These are phyloP conservation scores for Morella rubra DNA, from an alignment of 306 rosid species.

Conservation along the genomic window DNA sequence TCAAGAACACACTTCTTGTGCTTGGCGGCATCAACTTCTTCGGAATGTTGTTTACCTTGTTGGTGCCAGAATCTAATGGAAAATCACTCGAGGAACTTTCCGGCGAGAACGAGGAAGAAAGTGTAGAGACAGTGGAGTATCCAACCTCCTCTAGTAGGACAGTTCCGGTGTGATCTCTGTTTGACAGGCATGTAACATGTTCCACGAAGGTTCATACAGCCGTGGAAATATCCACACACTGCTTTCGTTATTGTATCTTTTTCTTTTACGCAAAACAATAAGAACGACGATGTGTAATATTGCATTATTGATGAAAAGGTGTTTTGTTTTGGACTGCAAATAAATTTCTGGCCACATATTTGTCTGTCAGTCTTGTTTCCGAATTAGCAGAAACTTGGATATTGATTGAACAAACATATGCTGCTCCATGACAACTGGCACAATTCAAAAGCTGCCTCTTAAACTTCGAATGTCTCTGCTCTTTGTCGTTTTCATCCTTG, in stretches of 20 bases:
- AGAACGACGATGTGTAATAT: too few species aligned
- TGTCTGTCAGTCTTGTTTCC: too few species aligned
- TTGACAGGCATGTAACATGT: background rate
- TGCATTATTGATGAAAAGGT: too few species aligned
- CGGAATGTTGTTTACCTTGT: constrained; percentile 58
- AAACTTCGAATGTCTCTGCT: too few species aligned
- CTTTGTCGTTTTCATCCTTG: too few species aligned
- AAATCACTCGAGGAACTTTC: constrained; percentile 82
- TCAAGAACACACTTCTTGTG: constrained; percentile 58
- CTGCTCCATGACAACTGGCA: too few species aligned
- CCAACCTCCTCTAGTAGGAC: constrained; percentile 31
- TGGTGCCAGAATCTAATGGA: constrained; percentile 90
- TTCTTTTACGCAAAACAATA: too few species aligned
- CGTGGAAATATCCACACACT: constrained; percentile 4
- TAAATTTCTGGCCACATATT: too few species aligned
- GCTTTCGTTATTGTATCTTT: background rate
- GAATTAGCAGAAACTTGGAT: too few species aligned
- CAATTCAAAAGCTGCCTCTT: too few species aligned
- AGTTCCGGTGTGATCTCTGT: constrained; percentile 42
- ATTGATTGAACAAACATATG: too few species aligned
- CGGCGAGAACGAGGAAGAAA: constrained; percentile 62
- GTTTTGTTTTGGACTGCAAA: too few species aligned
- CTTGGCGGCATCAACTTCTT: constrained; percentile 71
- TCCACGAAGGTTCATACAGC: background rate
- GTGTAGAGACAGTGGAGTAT: constrained; percentile 6